Evolutionary conservation across 2,329 filamentous ascomycete genomes (phyloP), one percentile per base, ranked within the genome.

Genomic region (Chaetomium sp.): DNA sequence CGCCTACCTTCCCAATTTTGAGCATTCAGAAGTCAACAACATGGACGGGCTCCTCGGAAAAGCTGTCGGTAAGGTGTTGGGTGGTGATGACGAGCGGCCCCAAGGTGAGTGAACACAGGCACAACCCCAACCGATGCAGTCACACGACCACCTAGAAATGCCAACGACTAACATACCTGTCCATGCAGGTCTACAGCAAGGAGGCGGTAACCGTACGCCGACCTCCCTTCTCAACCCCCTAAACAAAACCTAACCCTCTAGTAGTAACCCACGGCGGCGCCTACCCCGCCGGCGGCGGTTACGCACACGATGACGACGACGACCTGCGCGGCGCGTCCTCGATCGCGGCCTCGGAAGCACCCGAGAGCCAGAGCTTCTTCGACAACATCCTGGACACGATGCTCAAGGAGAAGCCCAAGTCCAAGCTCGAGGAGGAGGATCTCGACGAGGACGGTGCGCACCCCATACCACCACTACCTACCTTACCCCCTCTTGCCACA

Each of bases 371-470:
- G 71, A 38, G 31, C 57, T 74, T 86, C 64, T 87, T 86, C 72
- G 78, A 79, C 64, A 75, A 67, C 70, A 76, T 86, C 64, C 75
- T 85, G 35, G 77, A 78, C 60, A 72, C 78, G 50, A 76, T 87
- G 55, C 75, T 77, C 21, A 76, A 83, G 75, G 83, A 82, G 74
- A 83, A 84, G 78, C 70, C 75, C 64, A 74, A 78, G 62, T 72
- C 75, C 64, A 74, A 78, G 63, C 72, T 85, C 27, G 77, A 77
- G n/a, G 71, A 79, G 42, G 79, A 83, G 63, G 76, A 79, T 31
- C 62, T 81, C 12, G 81, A 85, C 60, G 83, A 87, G 71, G 77
- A 83, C 23, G 80, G 83, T 82, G 64, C 47, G 78, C 57, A 51
- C 13, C 16, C 29, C 25, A 7, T 27, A 21, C 25, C 31, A 7